Evolutionary conservation across 2,329 filamentous ascomycete genomes (phyloP).

Genomic region (Fusarium sp.): DNA sequence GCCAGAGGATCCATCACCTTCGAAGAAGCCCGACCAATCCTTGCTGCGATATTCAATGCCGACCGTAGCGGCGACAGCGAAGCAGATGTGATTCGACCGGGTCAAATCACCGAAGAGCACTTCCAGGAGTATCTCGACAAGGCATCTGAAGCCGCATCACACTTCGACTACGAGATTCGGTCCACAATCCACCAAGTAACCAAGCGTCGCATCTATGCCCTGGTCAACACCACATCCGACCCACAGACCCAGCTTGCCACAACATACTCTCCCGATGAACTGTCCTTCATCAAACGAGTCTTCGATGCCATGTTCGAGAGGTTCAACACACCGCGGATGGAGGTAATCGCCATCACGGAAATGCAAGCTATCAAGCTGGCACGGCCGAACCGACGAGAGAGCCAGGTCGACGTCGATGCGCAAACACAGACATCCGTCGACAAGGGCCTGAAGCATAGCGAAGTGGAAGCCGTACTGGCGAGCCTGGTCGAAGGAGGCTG

Average conservation of each 20-base stretch:
- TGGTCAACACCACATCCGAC: conserved; percentile 92
- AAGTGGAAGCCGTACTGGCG: conserved; percentile 81
- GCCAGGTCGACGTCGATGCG: conserved; percentile 53
- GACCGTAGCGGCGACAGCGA: conserved; percentile 52
- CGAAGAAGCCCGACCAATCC: conserved; percentile 78
- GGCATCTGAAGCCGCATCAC: conserved; percentile 80
- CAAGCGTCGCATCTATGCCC: conserved; percentile 80
- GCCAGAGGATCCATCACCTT: conserved; percentile 84
- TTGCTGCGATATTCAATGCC: conserved; percentile 82
- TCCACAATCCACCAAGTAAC: conserved; percentile 78
- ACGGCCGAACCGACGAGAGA: conserved; percentile 62
- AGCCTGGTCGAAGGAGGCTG: conserved; percentile 85
- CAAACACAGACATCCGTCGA: conserved; percentile 57
- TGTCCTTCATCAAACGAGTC: conserved; percentile 89
- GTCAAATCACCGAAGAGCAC: conserved; percentile 78
- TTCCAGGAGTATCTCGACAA: conserved; percentile 79
- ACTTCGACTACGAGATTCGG: conserved; percentile 91
- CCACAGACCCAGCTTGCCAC: conserved; percentile 90
- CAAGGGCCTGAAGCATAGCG: conserved; percentile 79
- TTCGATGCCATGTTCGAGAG: conserved; percentile 94
- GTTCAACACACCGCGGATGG: conserved; percentile 84
- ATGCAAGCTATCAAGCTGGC: conserved; percentile 84
- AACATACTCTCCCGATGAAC: conserved; percentile 84
- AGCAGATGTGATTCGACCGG: conserved; percentile 61
- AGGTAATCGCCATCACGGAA: conserved; percentile 85